These are phyloP conservation scores for Irpex sp. DNA, from an alignment of 1,284 basidiomycete genomes.

Conservation along the genomic window DNA sequence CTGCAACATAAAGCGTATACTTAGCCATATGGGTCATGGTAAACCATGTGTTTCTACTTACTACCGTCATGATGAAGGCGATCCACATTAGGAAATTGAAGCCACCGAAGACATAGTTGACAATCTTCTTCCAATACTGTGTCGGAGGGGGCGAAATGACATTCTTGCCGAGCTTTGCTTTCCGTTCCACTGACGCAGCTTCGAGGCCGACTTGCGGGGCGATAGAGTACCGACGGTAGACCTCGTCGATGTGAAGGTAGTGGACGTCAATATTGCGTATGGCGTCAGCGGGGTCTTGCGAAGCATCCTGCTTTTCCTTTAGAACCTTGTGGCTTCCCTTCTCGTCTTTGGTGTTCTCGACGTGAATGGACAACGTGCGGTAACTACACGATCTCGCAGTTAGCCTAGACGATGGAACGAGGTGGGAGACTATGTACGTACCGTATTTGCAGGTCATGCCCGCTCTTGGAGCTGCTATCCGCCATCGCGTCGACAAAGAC, in stretches of 20 bases:
- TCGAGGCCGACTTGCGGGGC: slow-evolving; percentile 44
- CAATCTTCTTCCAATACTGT: slow-evolving; percentile 42
- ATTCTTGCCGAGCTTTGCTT: slow-evolving; percentile 42
- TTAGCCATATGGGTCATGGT: neutral
- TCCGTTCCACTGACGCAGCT: slow-evolving; percentile 34
- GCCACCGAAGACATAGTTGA: slow-evolving; percentile 51
- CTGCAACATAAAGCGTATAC: slow-evolving; percentile 24
- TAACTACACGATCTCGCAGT: slow-evolving; percentile 25
- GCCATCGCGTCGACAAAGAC: neutral
- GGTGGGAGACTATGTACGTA: slow-evolving; percentile 3
- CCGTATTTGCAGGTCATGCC: slow-evolving; percentile 18
- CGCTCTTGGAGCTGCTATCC: neutral
- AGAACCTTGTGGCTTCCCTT: slow-evolving; percentile 14
- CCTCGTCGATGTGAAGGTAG: slow-evolving; percentile 35
- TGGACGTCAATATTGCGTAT: slow-evolving; percentile 48
- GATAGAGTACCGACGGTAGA: slow-evolving; percentile 41
- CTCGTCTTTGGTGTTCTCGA: slow-evolving; percentile 24
- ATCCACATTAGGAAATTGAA: slow-evolving; percentile 53
- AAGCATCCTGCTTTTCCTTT: slow-evolving; percentile 14
- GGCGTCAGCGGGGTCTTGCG: slow-evolving; percentile 31
- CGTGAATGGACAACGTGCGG: slow-evolving; percentile 40
- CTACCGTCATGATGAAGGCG: slow-evolving; percentile 42
- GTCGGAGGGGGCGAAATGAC: slow-evolving; percentile 45
- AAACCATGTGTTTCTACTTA: slow-evolving; percentile 19
- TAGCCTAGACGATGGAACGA: neutral